Percentiles rank a stretch among this genome's conserved stretches.
Conservation (phyloP, 2,329 filamentous ascomycete genomes). For the Beauveria medogensis region DNA sequence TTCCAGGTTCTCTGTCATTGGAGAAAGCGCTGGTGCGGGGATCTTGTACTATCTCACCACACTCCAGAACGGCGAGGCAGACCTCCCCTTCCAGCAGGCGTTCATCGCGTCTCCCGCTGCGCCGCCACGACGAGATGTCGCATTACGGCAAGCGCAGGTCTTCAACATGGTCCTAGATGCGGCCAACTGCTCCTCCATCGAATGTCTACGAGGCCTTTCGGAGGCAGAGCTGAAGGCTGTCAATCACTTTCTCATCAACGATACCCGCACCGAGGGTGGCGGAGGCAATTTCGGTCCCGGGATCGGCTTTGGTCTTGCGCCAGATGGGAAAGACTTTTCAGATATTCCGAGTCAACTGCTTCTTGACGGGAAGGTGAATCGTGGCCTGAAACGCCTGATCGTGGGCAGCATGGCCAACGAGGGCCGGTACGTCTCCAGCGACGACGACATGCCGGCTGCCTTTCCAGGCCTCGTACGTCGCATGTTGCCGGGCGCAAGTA, state of each 20-base stretch:
- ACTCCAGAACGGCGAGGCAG: conserved; percentile 28
- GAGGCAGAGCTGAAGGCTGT: conserved; percentile 9
- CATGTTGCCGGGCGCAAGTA: conserved; percentile 11
- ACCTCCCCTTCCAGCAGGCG: conserved; percentile 29
- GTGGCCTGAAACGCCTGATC: conserved; percentile 10
- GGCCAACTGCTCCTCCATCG: conserved; percentile 9
- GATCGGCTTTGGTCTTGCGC: conserved; percentile 15
- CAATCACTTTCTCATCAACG: conserved; percentile 15
- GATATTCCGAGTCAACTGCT: conserved; percentile 13
- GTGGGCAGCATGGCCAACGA: conserved; percentile 14
- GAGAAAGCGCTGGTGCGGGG: conserved; percentile 43
- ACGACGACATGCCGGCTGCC: conserved; percentile 10
- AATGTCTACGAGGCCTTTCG: conserved; percentile 11
- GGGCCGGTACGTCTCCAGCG: conserved; percentile 12
- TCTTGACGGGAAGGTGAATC: conserved; percentile 4
- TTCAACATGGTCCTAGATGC: conserved; percentile 11
- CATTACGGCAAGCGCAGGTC: conserved; percentile 8
- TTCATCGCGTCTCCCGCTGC: conserved; percentile 12
- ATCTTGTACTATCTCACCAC: conserved; percentile 48
- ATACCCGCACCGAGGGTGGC: conserved; percentile 11
- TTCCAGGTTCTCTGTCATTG: conserved; percentile 40
- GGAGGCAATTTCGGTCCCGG: conserved; percentile 17
- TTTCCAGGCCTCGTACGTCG: conserved; percentile 13
- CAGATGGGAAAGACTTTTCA: conserved; percentile 14
- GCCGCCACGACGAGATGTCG: conserved; percentile 12